A percentile compares a stretch with the other conserved stretches of the same genome.
These are phyloP conservation scores for Gaultheria prostrata DNA, from an alignment of 148 eudicot species.

Conservation along the genomic window DNA sequence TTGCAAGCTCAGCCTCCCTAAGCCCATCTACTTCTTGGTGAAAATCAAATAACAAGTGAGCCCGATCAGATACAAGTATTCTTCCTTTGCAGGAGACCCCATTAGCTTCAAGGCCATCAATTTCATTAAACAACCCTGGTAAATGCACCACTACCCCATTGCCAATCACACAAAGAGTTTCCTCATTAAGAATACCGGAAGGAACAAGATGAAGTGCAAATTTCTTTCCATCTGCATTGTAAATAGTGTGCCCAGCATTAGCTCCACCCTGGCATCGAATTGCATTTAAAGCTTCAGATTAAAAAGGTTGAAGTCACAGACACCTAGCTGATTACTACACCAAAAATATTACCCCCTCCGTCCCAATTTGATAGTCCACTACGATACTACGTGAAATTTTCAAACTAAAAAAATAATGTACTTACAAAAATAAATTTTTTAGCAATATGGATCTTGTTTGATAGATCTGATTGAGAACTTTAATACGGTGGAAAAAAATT, in stretches of 20 bases:
- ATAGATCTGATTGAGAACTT: no score
- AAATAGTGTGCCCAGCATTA: slow-evolving; percentile 96
- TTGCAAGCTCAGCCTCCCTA: slow-evolving; percentile 86
- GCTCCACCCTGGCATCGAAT: slow-evolving; percentile 72
- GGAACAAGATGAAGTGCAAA: slow-evolving; percentile 97
- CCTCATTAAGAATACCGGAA: slow-evolving; percentile 91
- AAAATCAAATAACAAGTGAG: slow-evolving; percentile 86
- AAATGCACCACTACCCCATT: slow-evolving; percentile 95
- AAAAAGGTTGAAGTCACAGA: slow-evolving; percentile 1
- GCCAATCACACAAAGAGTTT: slow-evolving; percentile 83
- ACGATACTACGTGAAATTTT: no score
- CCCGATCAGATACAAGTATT: slow-evolving; percentile 91
- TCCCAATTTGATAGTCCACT: no score
- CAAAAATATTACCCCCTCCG: not conserved
- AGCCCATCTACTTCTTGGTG: slow-evolving; percentile 87
- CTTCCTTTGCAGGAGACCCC: slow-evolving; percentile 85
- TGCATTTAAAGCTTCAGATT: slow-evolving; percentile 1
- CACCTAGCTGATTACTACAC: not conserved
- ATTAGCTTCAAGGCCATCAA: slow-evolving; percentile 80
- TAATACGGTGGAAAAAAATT: no score
- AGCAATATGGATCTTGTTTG: no score
- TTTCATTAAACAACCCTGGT: slow-evolving; percentile 86
- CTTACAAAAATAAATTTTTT: no score
- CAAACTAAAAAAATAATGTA: no score
- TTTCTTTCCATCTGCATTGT: slow-evolving; percentile 90